Evolutionary conservation across 495 filamentous ascomycete species (phyloP).

Genomic region (Tuber umbilicatum): DNA sequence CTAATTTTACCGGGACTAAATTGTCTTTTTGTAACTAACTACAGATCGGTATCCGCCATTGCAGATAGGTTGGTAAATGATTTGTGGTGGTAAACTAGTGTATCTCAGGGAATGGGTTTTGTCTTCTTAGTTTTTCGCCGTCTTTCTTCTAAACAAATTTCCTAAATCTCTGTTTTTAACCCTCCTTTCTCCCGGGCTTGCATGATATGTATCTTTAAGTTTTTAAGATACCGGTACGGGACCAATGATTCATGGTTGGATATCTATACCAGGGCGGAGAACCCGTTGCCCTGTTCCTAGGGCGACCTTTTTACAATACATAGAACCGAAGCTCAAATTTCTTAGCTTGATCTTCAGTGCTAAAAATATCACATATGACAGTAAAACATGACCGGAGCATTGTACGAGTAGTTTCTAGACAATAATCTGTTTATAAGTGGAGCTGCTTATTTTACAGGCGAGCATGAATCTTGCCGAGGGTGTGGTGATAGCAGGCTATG

Average conservation of each 20-base stretch:
- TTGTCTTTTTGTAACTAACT: conserved; percentile 31
- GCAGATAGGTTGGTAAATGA: conserved; percentile 20
- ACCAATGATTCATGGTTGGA: neutral
- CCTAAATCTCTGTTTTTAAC: conserved; percentile 2
- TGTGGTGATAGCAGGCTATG: too few species aligned
- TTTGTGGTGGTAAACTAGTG: conserved; percentile 15
- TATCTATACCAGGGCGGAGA: neutral
- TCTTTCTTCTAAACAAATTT: conserved; percentile 1
- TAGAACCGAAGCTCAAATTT: conserved; percentile 1
- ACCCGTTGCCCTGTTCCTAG: neutral
- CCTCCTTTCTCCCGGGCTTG: neutral
- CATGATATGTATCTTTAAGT: conserved; percentile 3
- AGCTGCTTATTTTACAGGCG: too few species aligned
- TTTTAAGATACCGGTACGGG: conserved; percentile 5
- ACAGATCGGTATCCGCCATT: conserved; percentile 14
- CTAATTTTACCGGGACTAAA: conserved; percentile 31
- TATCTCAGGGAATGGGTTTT: conserved; percentile 11
- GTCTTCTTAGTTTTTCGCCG: conserved; percentile 12
- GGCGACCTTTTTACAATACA: conserved; percentile 2
- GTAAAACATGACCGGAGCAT: neutral
- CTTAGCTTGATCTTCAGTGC: neutral
- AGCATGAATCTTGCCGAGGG: too few species aligned
- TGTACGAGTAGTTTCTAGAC: neutral
- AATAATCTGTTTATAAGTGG: neutral
- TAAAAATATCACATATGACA: neutral